A percentile compares a stretch with the other conserved stretches of the same genome.
Conservation (phyloP, 2,329 filamentous ascomycete species). For the Ciborinia camelliae region DNA sequence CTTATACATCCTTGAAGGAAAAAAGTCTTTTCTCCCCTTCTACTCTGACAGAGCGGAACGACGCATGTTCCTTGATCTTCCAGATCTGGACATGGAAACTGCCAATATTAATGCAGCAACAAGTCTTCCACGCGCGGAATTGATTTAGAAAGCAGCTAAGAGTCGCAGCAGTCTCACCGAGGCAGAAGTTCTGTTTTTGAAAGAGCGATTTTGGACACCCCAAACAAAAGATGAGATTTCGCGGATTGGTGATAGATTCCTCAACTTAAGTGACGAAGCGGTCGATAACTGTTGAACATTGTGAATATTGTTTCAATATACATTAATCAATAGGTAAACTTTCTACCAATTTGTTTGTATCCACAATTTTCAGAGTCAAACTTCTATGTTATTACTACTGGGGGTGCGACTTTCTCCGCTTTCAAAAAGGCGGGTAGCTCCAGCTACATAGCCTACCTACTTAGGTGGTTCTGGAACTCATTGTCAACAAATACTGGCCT, state of each 20-base stretch:
- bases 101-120: constrained; percentile 16
- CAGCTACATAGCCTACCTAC: no score
- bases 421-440: no score
- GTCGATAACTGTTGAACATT: no score
- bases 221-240: not conserved
- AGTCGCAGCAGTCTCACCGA: constrained; percentile 4
- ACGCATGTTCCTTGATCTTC: constrained; percentile 18
- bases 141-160: constrained; percentile 16
- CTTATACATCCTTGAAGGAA: constrained; percentile 18
- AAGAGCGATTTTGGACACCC: constrained; percentile 16
- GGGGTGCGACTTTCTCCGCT: no score
- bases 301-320: no score
- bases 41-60: constrained; percentile 14
- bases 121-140: constrained; percentile 10
- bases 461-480: no score
- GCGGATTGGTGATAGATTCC: not conserved
- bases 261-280: not conserved
- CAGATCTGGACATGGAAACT: constrained; percentile 15
- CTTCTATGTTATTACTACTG: no score
- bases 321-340: no score
- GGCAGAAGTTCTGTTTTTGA: constrained; percentile 8
- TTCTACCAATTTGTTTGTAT: no score
- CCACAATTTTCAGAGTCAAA: no score
- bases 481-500: no score
- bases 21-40: constrained; percentile 14